Base-by-base conservation (phyloP, 176 grass and related monocot species). In the Calamus simplicifolius region DNA sequence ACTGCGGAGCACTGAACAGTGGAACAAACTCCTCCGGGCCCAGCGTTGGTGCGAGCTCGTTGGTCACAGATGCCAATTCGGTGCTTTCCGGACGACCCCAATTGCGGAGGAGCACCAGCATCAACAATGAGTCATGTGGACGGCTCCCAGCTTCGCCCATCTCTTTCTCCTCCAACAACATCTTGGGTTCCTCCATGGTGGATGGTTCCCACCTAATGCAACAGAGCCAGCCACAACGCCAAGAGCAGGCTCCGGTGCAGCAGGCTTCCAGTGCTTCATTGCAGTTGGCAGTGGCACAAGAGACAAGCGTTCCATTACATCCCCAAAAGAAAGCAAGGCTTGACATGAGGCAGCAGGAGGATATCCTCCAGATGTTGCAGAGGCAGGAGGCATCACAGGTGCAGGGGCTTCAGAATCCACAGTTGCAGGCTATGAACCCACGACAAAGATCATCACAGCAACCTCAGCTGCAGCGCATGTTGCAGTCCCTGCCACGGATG, bases 81-180 rank as follows among this genome's bases (percentile, higher is more conserved):
- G 74, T 84, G 29, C 72, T 92, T 75, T 92, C 84, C 2, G 79
- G 88, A 58, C 84, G 94, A 56, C 75, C 87, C 50, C 94, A 80
- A 35, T 68, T 98, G 72, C 94, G 93, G 68, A 73, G 68, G 66
- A 92, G 94, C 70, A 73, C 79, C 18, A 98, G 87, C 69, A 81
- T 92, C 78, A 88, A 92, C 63, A 86, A 72, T 55, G 94, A 98
- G 29, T 89, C 93, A 16, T 92, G 82, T 59, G 85, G 75, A 76
- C 84, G 78, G 56, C 73, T 98, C 48, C 94, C 94, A 68, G 81
- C 94, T 52, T 98, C 94, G n/a, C 94, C 94, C 29, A 93, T 98
- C 76, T 98, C 94, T 17, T 98, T 98, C 80, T 98, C 94, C 54
- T 98, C 94, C 50, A 98, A 87, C 77, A 90, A 92, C 66, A 83